phyloP scores from a whole-genome alignment of 2,329 filamentous ascomycete species.

The Coniochaeta sp. region DNA sequence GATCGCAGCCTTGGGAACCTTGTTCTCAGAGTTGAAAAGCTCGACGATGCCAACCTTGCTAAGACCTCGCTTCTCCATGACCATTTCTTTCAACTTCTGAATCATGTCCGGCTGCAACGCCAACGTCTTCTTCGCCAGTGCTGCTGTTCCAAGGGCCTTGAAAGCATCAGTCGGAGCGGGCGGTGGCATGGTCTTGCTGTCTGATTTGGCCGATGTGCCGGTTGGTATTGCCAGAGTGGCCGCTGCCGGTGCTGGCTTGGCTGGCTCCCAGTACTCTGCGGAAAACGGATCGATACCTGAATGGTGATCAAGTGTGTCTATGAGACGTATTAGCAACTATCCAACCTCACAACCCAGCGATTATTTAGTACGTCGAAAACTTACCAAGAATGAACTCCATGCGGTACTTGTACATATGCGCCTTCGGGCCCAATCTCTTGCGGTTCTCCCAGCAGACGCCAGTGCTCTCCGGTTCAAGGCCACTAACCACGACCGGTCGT shows the following conservation, averaged over 20 bases:
- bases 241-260: conserved; percentile 13
- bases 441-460: conserved; percentile 78
- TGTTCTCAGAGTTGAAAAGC: conserved; percentile 66
- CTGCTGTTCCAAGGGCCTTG: conserved; percentile 8
- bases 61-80: conserved; percentile 50
- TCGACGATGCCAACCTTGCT: conserved; percentile 71
- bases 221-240: conserved; percentile 4
- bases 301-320: conserved; percentile 41
- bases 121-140: conserved; percentile 18
- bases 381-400: conserved; percentile 70
- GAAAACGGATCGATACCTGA: conserved; percentile 76
- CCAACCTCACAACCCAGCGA: too few species aligned
- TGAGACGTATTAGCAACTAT: neutral
- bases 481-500: conserved; percentile 54
- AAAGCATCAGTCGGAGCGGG: conserved; percentile 13
- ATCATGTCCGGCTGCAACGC: conserved; percentile 51
- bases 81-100: conserved; percentile 57
- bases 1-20: conserved; percentile 61
- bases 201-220: neutral
- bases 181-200: conserved; percentile 9
- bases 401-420: conserved; percentile 50
- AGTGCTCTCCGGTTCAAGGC: conserved; percentile 68
- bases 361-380: too few species aligned
- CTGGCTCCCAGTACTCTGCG: conserved; percentile 64
- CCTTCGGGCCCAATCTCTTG: conserved; percentile 35